Base-by-base conservation (phyloP, 129 eudicot genomes). In the Flaveria trinervia region DNA sequence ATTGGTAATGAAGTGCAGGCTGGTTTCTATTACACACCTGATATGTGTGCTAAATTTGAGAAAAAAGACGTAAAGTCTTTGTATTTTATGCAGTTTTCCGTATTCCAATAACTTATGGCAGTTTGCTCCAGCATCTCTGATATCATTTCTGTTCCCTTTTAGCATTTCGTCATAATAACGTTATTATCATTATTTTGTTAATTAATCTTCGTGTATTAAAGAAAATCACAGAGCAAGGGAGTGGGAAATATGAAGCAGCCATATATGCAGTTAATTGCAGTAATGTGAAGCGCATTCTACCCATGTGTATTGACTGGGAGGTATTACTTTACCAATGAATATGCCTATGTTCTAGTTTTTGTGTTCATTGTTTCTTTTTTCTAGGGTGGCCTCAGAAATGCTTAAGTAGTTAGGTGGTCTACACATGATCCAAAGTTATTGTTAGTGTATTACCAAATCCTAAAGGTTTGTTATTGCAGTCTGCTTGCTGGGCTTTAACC, bases 401-500 rank as follows among this genome's bases (percentile, higher is more conserved):
- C 41, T 36, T 36, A 36, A 5, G 41, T 36, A 36, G 41, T 60
- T 60, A 23, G 41, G 66, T 60, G 66, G 41, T 60, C n/a, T 25
- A 25, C 39, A 60, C 16, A 60, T 60, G 25, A 12, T 60, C 66
- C n/a, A 9, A 23, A 60, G n/a, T 60, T 57, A 56, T 56, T 52
- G 18, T 57, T 44, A 23, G 14, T 12, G 25, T 15, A 73, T 48
- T 33, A 48, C 68, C 25, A 78, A 68, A 17, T 50, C 23, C 11
- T 17, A 25, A 33, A 55, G 26, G 7, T 49, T 83, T 77, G 56
- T 75, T 22, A 20, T 83, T 80, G 86, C 90, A 94, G 99, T 86
- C 97, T 79, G 97, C 99, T 18, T 94, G 99, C 77, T 94, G 99
- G 99, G 99, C 97, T 70, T 86, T 94, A 90, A 89, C 97, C 62